Base-by-base conservation (phyloP, 306 rosid genomes). In the Fragaria iinumae region DNA sequence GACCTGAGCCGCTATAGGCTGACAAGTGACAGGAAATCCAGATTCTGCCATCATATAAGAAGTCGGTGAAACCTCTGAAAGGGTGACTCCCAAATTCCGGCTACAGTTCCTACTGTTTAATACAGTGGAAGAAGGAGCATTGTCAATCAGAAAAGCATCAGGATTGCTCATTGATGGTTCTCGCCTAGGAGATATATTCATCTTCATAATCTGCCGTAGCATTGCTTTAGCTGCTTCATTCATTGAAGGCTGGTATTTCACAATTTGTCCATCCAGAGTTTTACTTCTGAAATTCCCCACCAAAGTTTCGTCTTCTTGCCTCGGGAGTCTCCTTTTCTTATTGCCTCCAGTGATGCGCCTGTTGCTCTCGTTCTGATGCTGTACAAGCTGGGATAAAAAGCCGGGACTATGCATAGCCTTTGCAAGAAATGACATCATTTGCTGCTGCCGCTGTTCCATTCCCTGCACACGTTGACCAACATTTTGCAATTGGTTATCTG, bases 361-460 rank as follows among this genome's bases (percentile, higher is more conserved):
- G 69, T 64, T 81, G 70, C 72, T 86, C 78, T 89, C 93, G 77
- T 80, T 86, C 70, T 86, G 86, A 76, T 85, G 90, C 72, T 87
- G 89, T 11, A 88, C 88, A 82, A 86, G 80, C 71, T 88, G 92
- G 65, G 90, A 62, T 67, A 88, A 80, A 49, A 85, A 84, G 53
- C 88, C 79, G 0, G 92, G 92, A 48, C 79, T 86, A 59, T 84
- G 84, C 88, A 86, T 79, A 71, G 92, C 90, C 84, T 88, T 88
- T 27, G 90, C 90, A 18, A 88, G 87, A 74, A 88, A 88, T 45
- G 92, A 76, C 92, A 88, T 88, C 92, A 88, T 88, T 67, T 82
- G 86, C 73, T 88, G 90, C 69, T 88, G 92, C 4, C 88, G 83
- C 86, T 88, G 90, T 82, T 88, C 92, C 92, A 88, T 88, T 62